Percentiles rank a stretch among this genome's conserved stretches.
Evolutionary conservation across 2,329 filamentous ascomycete species (phyloP).

Genomic region (Pseudocercospora eumusae): DNA sequence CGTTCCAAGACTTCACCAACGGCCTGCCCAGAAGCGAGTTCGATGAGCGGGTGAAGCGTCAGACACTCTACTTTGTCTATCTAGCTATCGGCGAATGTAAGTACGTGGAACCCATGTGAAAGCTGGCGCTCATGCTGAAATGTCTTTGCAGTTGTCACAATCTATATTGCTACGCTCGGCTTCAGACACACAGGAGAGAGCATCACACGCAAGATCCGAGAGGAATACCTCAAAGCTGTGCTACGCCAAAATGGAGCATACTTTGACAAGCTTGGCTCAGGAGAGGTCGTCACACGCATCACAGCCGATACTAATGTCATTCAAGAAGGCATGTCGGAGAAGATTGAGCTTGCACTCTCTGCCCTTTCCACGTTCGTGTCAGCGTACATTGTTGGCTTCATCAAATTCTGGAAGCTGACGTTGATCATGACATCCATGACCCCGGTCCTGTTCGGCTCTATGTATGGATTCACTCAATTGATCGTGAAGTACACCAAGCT

Average conservation of each 20-base stretch:
- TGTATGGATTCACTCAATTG: slow-evolving; percentile 70
- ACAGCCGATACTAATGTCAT: slow-evolving; percentile 92
- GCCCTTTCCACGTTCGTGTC: slow-evolving; percentile 80
- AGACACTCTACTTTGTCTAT: slow-evolving; percentile 80
- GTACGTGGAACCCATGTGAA: not conserved
- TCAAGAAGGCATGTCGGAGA: slow-evolving; percentile 91
- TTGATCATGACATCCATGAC: slow-evolving; percentile 82
- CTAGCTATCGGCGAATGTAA: slow-evolving; percentile 70
- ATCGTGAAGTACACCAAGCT: slow-evolving; percentile 80
- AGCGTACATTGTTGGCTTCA: slow-evolving; percentile 85
- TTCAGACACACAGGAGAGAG: slow-evolving; percentile 70
- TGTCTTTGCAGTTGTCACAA: slow-evolving; percentile 54
- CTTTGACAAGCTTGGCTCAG: slow-evolving; percentile 88
- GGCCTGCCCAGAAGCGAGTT: slow-evolving; percentile 56
- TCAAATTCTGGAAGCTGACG: slow-evolving; percentile 90
- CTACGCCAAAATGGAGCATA: slow-evolving; percentile 87
- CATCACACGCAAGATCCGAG: slow-evolving; percentile 57
- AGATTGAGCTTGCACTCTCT: slow-evolving; percentile 74
- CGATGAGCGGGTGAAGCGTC: slow-evolving; percentile 57
- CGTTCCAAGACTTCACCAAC: slow-evolving; percentile 29
- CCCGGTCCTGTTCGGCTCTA: slow-evolving; percentile 71
- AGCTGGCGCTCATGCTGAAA: not conserved
- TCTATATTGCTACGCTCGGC: slow-evolving; percentile 77
- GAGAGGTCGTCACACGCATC: slow-evolving; percentile 91
- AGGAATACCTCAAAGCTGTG: slow-evolving; percentile 80